phyloP scores from a whole-genome alignment of 768 basidiomycete species.

The Pleurotus ostreatus region DNA sequence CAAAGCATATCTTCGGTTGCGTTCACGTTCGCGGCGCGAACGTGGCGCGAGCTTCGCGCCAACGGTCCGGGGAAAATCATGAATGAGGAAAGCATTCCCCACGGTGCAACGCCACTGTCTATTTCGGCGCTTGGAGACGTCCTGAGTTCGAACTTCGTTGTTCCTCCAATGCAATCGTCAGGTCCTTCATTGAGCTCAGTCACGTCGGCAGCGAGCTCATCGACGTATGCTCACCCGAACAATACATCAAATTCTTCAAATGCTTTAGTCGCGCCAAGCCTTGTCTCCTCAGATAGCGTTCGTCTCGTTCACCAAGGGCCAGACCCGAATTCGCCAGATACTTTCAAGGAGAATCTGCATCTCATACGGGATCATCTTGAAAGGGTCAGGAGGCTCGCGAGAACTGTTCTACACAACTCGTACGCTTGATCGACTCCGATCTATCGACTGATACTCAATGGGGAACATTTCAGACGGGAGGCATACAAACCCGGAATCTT shows the following conservation, averaged over 20 bases:
- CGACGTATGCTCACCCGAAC: background rate
- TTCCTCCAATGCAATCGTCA: background rate
- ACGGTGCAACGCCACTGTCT: too few species aligned
- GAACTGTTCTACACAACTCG: constrained; percentile 49
- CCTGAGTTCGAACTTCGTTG: too few species aligned
- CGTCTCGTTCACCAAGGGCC: constrained; percentile 24
- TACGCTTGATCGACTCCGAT: constrained; percentile 25
- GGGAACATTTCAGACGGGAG: constrained; percentile 38
- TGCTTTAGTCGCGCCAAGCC: background rate
- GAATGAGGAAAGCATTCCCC: too few species aligned
- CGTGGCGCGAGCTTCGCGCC: too few species aligned
- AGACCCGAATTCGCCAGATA: constrained; percentile 57
- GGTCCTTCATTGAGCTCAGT: background rate
- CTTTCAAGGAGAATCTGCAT: constrained; percentile 58
- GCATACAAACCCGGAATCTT: constrained; percentile 56
- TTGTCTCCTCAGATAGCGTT: background rate
- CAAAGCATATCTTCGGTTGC: too few species aligned
- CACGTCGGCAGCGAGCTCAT: background rate
- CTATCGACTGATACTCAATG: background rate
- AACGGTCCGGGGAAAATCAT: too few species aligned
- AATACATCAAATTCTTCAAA: background rate
- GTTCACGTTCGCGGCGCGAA: too few species aligned
- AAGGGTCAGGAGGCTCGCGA: constrained; percentile 44
- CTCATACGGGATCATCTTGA: constrained; percentile 44
- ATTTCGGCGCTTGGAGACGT: too few species aligned